Base-by-base conservation (phyloP, 495 filamentous ascomycete genomes). In the Daldinia grandis region DNA sequence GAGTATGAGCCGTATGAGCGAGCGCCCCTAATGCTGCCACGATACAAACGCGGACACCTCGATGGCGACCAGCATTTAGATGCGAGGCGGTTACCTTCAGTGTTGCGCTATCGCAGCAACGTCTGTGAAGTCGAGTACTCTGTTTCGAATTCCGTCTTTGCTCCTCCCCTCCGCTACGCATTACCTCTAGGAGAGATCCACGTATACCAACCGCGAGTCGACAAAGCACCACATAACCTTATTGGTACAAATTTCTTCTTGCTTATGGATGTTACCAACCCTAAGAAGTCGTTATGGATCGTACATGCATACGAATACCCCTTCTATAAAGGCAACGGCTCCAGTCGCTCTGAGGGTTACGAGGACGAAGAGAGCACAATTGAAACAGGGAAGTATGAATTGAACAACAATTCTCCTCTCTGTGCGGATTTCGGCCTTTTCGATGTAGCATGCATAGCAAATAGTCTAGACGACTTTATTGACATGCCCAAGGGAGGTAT, bases 371-470 rank as follows among this genome's bases (percentile, higher is more conserved):
- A 25, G 27, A 27, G 15, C 31, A 54, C 24, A 4, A 25, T 21
- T 3, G 19, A 17, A 50, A 50, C 19, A 21, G 17, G 19, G 4
- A 25, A 14, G 50, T 63, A 55, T n/a, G 61, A 42, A 12, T 33
- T 63, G 33, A 21, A 15, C 24, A 33, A 10, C 19, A 25, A 37
- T 38, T 40, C 33, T 4, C 55, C 19, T 19, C 55, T 49, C 12
- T 38, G n/a, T 17, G 12, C n/a, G 4, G 17, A 28, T 4, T 15
- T 50, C 2, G 38, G 38, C 1, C 17, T 10, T 4, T 65, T 65
- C 40, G 62, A 65, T 37, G 27, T 65, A 10, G 62, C 53, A 19
- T 51, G 62, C 30, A 47, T 65, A 8, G 62, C 53, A 25, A 27
- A 49, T 4, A 17, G 25, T 0, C 30, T 65, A 4, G 51, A 58